These are phyloP conservation scores for Colletotrichum paranaense DNA, from an alignment of 2,329 filamentous ascomycete species.

Conservation along the genomic window DNA sequence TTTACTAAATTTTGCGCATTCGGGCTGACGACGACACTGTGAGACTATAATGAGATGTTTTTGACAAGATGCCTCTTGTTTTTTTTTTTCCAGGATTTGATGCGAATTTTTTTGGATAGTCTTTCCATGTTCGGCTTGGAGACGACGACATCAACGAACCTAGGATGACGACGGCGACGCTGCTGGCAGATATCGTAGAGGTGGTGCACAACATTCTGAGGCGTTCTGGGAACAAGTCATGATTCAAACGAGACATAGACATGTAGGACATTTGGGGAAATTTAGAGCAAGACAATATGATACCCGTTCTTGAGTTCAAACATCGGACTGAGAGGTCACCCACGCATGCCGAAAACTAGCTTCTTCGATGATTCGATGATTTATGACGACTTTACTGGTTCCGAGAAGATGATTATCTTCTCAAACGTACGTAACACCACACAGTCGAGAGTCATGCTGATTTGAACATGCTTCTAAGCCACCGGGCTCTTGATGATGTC, in stretches of 20 bases:
- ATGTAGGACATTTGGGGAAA: slow-evolving; percentile 1
- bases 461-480: too few relatives aligned
- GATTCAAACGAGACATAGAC: slow-evolving; percentile 8
- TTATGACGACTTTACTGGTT: neutral
- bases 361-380: neutral
- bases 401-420: neutral
- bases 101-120: neutral
- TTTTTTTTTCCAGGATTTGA: neutral
- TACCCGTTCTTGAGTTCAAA: slow-evolving; percentile 24
- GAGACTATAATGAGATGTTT: neutral
- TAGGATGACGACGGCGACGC: too few relatives aligned
- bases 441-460: neutral
- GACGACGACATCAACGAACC: neutral
- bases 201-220: neutral
- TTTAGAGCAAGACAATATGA: slow-evolving; percentile 21
- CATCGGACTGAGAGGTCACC: neutral
- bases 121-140: neutral
- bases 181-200: neutral
- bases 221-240: slow-evolving; percentile 5
- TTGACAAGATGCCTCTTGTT: neutral
- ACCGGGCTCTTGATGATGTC: too few relatives aligned
- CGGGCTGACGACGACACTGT: too few relatives aligned
- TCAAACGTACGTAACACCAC: too few relatives aligned
- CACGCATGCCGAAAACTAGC: neutral
- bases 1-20: slow-evolving; percentile 57